Percentiles rank a stretch among this genome's conserved stretches.
phyloP scores from a whole-genome alignment of 306 rosid species.

The Ochetophila trinervis region DNA sequence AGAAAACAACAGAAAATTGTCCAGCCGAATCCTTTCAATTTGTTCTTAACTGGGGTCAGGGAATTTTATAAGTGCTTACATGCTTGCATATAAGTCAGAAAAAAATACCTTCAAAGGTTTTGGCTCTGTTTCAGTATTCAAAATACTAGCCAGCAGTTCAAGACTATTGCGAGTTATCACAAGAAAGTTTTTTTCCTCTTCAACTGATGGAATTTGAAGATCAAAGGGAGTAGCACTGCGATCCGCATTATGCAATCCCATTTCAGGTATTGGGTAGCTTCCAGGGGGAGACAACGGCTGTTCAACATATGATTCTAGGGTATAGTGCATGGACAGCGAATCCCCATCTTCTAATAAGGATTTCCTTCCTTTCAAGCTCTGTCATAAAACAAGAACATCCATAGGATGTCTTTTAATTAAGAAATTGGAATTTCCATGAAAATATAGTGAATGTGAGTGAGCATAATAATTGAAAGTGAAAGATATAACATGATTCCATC shows the following conservation, averaged over 20 bases:
- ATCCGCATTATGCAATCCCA: conserved; percentile 33
- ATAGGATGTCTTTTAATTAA: neutral
- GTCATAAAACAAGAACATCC: conserved; percentile 20
- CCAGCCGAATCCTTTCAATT: neutral
- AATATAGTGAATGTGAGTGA: neutral
- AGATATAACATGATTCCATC: too few species aligned
- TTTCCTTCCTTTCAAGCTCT: conserved; percentile 65
- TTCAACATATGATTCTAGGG: conserved; percentile 43
- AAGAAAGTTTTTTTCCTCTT: conserved; percentile 65
- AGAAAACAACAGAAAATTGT: neutral
- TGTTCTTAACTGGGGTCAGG: neutral
- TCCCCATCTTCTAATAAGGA: conserved; percentile 36
- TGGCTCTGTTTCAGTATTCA: conserved; percentile 59
- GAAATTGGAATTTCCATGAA: neutral
- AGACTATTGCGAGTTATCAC: conserved; percentile 72
- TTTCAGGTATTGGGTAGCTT: conserved; percentile 51
- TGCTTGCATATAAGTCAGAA: conserved; percentile 13
- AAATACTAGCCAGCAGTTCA: conserved; percentile 67
- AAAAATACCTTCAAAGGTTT: conserved; percentile 60
- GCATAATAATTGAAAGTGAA: too few species aligned
- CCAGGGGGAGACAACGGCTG: conserved; percentile 51
- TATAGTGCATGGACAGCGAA: conserved; percentile 37
- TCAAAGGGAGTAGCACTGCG: conserved; percentile 33
- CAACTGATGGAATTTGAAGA: conserved; percentile 39
- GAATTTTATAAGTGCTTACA: too few species aligned